Evolutionary conservation across 352 stramenopile species (phyloP), one percentile per base, ranked within the genome.

Genomic region (Globisporangium alternatum): DNA sequence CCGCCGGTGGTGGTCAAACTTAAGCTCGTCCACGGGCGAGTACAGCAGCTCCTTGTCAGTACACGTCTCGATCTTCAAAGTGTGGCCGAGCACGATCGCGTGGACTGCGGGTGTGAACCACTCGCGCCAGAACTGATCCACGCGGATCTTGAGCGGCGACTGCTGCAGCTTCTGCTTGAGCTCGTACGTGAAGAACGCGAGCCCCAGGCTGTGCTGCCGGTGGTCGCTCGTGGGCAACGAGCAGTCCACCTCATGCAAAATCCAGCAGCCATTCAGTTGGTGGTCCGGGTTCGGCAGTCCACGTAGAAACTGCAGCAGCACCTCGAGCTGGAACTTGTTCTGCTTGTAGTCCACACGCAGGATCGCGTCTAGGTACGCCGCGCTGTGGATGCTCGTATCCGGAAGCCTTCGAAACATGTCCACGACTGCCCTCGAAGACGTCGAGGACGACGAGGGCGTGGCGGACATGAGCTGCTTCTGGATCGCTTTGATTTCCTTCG

Each of bases 281-380:
- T 62, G 56, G 25, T 62, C 56, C 25, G 56, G 56, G 22, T 62
- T 41, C 19, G 56, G 56, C 25, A 62, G 56, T 25, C 45, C 43
- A 17, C 56, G 56, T 2, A 62, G 41, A 28, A 62, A 62, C 43
- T 41, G 25, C 39, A 62, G 44, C 17, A 62, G 43, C 41, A 30
- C 56, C 4, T 33, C 8, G 28, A 62, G 41, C 28, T 51, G 7
- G 22, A 44, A 62, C 7, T 7, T 28, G 17, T 28, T 37, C 19
- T 52, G 41, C 31, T 52, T 44, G 56, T 62, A 62, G 4, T 35
- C 31, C 3, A 19, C 2, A 8, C 56, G 56, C 17, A 62, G 56
- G 56, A 62, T 62, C 43, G 56, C 43, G 56, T 62, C 56, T 28
- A 62, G 28, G 56, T 62, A 62, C 43, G 56, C 43, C 17, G 44